Conservation (phyloP, 805 yeast genomes). For the Wickerhamomyces bovis region DNA sequence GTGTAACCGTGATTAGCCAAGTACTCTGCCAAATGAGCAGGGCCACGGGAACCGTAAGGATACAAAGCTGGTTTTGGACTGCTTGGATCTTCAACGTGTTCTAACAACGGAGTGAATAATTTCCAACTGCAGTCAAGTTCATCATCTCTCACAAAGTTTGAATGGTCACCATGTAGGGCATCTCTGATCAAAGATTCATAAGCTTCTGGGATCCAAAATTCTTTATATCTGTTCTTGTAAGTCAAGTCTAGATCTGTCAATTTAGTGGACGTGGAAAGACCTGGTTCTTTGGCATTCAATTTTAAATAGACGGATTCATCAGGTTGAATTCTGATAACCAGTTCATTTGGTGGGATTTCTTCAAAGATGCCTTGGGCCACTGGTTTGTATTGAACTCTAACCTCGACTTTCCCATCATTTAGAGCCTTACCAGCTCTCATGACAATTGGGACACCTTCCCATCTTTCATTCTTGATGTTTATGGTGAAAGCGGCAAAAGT, state of each 20-base stretch:
- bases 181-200: slow-evolving; percentile 94
- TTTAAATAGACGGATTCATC: slow-evolving; percentile 90
- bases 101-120: slow-evolving; percentile 84
- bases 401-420: slow-evolving; percentile 90
- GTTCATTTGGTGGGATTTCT: slow-evolving; percentile 82
- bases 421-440: slow-evolving; percentile 98
- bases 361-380: slow-evolving; percentile 79
- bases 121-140: slow-evolving; percentile 93
- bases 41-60: slow-evolving; percentile 91
- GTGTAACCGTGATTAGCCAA: slow-evolving; percentile 66
- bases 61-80: slow-evolving; percentile 65
- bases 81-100: slow-evolving; percentile 66
- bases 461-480: slow-evolving; percentile 83
- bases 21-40: slow-evolving; percentile 55
- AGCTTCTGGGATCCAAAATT: slow-evolving; percentile 96
- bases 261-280: slow-evolving; percentile 74
- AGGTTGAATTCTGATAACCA: slow-evolving; percentile 93
- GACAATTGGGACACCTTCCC: slow-evolving; percentile 97
- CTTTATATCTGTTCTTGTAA: slow-evolving; percentile 72
- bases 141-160: slow-evolving; percentile 96
- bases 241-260: slow-evolving; percentile 88
- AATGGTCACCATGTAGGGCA: slow-evolving; percentile 85
- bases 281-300: slow-evolving; percentile 91
- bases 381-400: slow-evolving; percentile 85
- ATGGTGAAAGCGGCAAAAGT: slow-evolving; percentile 86